Evolutionary conservation across 805 yeast genomes (phyloP).

Genomic region (Suhomyces vadensis): DNA sequence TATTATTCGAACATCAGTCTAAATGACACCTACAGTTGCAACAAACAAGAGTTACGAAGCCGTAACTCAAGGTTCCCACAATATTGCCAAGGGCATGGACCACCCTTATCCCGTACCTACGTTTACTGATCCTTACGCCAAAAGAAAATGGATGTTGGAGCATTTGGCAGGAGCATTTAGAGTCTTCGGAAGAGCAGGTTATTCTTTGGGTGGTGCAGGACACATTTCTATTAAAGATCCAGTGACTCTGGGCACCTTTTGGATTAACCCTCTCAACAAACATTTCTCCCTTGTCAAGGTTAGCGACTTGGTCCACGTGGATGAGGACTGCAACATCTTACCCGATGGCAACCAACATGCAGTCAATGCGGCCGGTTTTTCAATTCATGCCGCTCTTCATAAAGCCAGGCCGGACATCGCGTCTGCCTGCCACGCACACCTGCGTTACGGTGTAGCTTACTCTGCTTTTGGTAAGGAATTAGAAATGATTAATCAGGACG

Average conservation of each 20-base stretch:
- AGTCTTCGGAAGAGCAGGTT: slow-evolving; percentile 76
- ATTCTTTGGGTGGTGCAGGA: slow-evolving; percentile 78
- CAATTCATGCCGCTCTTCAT: slow-evolving; percentile 42
- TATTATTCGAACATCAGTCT: too few relatives aligned
- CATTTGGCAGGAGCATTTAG: slow-evolving; percentile 88
- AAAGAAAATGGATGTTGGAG: slow-evolving; percentile 58
- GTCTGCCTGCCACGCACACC: slow-evolving; percentile 46
- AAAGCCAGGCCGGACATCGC: slow-evolving; percentile 39
- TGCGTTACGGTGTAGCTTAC: slow-evolving; percentile 41
- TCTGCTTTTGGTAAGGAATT: slow-evolving; percentile 42
- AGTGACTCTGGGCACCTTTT: slow-evolving; percentile 72
- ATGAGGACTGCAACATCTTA: slow-evolving; percentile 36
- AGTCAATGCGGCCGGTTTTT: slow-evolving; percentile 44
- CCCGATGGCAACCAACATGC: slow-evolving; percentile 42
- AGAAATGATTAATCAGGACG: slow-evolving; percentile 82
- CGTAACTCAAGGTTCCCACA: slow-evolving; percentile 55
- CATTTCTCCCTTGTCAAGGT: slow-evolving; percentile 56
- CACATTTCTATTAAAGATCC: slow-evolving; percentile 88
- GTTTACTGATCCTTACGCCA: slow-evolving; percentile 48
- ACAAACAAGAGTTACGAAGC: slow-evolving; percentile 45
- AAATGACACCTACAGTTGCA: slow-evolving; percentile 11
- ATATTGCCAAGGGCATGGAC: slow-evolving; percentile 54
- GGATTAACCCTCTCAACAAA: slow-evolving; percentile 87
- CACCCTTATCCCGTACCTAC: slow-evolving; percentile 54
- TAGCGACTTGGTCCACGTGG: slow-evolving; percentile 41